Evolutionary conservation across 306 rosid species (phyloP).

Genomic region (Vachellia pachyceras): DNA sequence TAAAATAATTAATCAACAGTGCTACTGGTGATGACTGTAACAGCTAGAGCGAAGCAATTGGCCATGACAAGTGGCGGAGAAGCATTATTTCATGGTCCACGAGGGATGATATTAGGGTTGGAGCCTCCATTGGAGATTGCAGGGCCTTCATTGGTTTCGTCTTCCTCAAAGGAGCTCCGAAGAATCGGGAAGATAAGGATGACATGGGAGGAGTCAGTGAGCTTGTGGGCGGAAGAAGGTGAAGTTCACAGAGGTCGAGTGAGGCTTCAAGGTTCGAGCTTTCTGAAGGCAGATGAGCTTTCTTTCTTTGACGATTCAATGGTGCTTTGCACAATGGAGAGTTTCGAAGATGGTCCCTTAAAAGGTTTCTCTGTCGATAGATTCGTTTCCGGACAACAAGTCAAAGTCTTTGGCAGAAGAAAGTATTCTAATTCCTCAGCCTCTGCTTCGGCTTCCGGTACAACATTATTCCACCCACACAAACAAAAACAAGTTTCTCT

Average conservation of each 20-base stretch:
- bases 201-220: constrained; percentile 94
- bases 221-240: constrained; percentile 90
- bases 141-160: constrained; percentile 42
- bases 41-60: constrained; percentile 73
- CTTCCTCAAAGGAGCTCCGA: constrained; percentile 61
- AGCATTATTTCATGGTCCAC: constrained; percentile 54
- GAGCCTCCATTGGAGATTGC: constrained; percentile 59
- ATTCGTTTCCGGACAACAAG: constrained; percentile 85
- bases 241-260: constrained; percentile 78
- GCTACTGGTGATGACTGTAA: background rate
- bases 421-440: constrained; percentile 53
- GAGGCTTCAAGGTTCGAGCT: constrained; percentile 65
- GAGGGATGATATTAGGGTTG: constrained; percentile 65
- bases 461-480: background rate
- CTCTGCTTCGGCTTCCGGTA: constrained; percentile 54
- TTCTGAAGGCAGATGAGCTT: constrained; percentile 81
- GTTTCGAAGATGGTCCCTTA: constrained; percentile 83
- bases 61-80: constrained; percentile 54
- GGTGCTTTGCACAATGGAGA: constrained; percentile 86
- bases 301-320: constrained; percentile 80
- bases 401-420: constrained; percentile 93
- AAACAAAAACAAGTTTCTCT: background rate
- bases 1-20: background rate
- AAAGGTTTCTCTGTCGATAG: constrained; percentile 85
- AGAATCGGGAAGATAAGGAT: constrained; percentile 87